Conservation (phyloP, 305 asterid species). For the Fraxinus floribunda region DNA sequence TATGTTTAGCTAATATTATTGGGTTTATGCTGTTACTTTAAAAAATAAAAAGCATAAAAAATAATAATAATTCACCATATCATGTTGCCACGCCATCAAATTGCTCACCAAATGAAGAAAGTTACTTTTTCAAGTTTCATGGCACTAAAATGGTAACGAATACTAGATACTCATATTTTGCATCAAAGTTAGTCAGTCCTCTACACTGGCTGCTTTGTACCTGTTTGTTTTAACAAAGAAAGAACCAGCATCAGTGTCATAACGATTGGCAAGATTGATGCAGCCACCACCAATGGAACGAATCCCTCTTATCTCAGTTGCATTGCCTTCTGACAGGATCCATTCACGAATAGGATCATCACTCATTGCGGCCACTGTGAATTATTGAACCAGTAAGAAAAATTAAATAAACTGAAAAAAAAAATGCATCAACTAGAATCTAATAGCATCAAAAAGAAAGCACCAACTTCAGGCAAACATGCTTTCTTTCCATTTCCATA, state of each 20-base stretch:
- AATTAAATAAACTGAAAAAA: neutral
- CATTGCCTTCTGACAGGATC: slow-evolving; percentile 91
- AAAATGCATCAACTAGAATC: slow-evolving; percentile 1
- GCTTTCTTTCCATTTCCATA: neutral
- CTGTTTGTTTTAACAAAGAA: slow-evolving; percentile 91
- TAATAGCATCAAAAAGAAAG: neutral
- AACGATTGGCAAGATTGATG: slow-evolving; percentile 73
- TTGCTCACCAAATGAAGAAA: neutral
- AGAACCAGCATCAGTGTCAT: slow-evolving; percentile 82
- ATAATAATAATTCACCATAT: neutral
- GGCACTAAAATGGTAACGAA: neutral
- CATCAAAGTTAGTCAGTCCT: neutral
- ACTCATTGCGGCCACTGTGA: slow-evolving; percentile 67
- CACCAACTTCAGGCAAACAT: neutral
- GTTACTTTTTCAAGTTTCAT: neutral
- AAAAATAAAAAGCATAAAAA: too few species aligned
- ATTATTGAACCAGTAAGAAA: slow-evolving; percentile 10
- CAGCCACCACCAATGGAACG: slow-evolving; percentile 95
- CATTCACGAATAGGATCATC: slow-evolving; percentile 85
- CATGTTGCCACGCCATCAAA: neutral
- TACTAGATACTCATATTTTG: neutral
- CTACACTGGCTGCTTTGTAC: slow-evolving; percentile 29
- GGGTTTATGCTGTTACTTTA: neutral
- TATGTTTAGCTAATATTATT: neutral
- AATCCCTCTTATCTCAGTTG: slow-evolving; percentile 69